Evolutionary conservation across 208 protist genomes (phyloP).

Genomic region (Trypanosomatidae sp.): DNA sequence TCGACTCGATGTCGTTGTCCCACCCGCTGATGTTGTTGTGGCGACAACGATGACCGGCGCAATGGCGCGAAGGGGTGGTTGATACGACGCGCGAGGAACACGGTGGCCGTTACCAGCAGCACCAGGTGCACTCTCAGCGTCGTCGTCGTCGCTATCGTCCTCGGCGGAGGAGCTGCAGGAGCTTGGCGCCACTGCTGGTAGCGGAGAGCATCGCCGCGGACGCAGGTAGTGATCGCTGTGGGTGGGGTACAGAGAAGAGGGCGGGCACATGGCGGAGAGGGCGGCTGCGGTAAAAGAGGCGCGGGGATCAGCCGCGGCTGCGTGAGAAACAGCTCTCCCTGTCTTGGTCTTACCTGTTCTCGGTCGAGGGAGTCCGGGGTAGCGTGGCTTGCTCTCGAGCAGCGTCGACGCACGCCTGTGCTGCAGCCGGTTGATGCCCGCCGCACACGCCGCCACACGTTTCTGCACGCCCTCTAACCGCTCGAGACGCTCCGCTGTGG

Average conservation of each 20-base stretch:
- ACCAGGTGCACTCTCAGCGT: too few relatives aligned
- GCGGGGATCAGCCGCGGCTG: not conserved
- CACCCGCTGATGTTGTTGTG: not conserved
- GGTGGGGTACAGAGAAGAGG: constrained; percentile 4
- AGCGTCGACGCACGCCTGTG: constrained; percentile 10
- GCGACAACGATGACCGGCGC: not conserved
- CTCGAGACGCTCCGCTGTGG: constrained; percentile 5
- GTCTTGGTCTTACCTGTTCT: too few relatives aligned
- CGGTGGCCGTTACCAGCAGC: not conserved
- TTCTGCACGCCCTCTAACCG: constrained; percentile 5
- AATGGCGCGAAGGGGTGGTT: constrained; percentile 5
- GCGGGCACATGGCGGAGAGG: not conserved
- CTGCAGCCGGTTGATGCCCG: not conserved
- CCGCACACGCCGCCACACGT: constrained; percentile 21
- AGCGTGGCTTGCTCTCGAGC: constrained; percentile 21
- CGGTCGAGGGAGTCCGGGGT: too few relatives aligned
- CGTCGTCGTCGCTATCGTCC: not conserved
- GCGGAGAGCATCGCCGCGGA: constrained; percentile 15
- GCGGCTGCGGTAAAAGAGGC: too few relatives aligned
- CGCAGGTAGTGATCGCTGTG: constrained; percentile 13
- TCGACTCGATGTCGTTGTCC: too few relatives aligned
- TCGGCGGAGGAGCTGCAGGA: constrained; percentile 16
- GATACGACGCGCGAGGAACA: constrained; percentile 13
- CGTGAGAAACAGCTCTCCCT: too few relatives aligned
- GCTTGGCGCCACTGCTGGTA: constrained; percentile 24